Evolutionary conservation across 306 rosid genomes (phyloP).

Genomic region (Dryas alaskensis): DNA sequence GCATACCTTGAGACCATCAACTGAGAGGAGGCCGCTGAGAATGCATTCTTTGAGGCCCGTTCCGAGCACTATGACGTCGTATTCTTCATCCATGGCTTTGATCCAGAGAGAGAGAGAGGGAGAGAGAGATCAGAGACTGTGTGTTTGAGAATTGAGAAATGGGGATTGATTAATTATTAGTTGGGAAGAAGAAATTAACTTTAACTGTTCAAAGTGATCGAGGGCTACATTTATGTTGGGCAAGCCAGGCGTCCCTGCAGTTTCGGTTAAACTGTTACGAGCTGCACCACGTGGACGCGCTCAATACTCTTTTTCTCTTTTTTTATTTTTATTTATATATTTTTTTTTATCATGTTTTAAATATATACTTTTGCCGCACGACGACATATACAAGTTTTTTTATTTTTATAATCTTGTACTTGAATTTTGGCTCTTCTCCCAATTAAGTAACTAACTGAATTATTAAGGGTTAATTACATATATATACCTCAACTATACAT

Average conservation of each 20-base stretch:
- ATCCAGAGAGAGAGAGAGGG: neutral
- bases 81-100: conserved; percentile 51
- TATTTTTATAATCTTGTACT: too few relatives aligned
- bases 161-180: neutral
- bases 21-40: conserved; percentile 58
- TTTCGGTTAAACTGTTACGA: conserved; percentile 28
- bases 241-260: conserved; percentile 19
- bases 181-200: neutral
- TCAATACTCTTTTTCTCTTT: too few relatives aligned
- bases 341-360: too few relatives aligned
- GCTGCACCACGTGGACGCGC: conserved; percentile 7
- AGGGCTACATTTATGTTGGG: conserved; percentile 8
- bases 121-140: neutral
- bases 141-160: neutral
- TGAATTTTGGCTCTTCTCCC: too few relatives aligned
- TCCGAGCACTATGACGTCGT: conserved; percentile 55
- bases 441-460: too few relatives aligned
- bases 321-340: too few relatives aligned
- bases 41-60: conserved; percentile 63
- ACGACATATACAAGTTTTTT: too few relatives aligned
- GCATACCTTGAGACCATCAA: conserved; percentile 47
- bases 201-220: neutral
- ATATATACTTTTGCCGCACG: too few relatives aligned
- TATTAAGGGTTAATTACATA: too few relatives aligned
- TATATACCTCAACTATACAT: too few relatives aligned